Evolutionary conservation across 208 protist genomes (phyloP), one percentile per base, ranked within the genome.

Genomic region (Trypanosomatidae sp.): DNA sequence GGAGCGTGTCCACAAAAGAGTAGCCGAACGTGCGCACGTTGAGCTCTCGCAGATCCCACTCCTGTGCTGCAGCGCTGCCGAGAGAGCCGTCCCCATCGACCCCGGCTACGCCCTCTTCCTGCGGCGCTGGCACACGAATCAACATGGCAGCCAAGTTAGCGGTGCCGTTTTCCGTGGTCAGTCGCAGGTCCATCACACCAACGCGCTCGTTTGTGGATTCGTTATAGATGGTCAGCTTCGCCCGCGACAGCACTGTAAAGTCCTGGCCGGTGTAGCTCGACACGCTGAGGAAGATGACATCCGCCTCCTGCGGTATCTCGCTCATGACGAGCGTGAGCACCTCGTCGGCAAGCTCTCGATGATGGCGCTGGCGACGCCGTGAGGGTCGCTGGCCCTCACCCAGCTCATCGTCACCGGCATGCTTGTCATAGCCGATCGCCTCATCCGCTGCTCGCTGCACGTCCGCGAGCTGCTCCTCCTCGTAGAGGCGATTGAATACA

Each of bases 1-100:
- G 82, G n/a, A 96, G 76, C n/a, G 88, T 68, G 65, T 96, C 90
- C 2, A 91, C 89, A 68, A 94, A 93, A 43, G 89, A 93, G 79
- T 92, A 93, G 59, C 90, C 91, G 71, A 83, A 85, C 39, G 80
- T 87, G 36, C 79, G 82, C 52, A 96, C 85, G 69, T 96, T 96
- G 22, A 94, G 81, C 66, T 91, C 85, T 9, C 88, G 87, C 46
- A 96, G 70, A 64, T 93, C 86, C 91, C 91, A 96, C 65, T 80
- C 69, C 41, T 46, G 25, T 3, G 53, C 55, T 39, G n/a, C 60
- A 25, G 13, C 39, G 4, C 53, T 39, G 25, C 52, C 53, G 25
- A 44, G 33, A 28, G 12, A 15, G 36, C 66, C 28, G 50, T 22
- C 55, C 41, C 25, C 47, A 36, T 68, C 69, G 5, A 6, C 13